Evolutionary conservation across 495 filamentous ascomycete genomes (phyloP).

Genomic region (Aspergillus funiculosus): DNA sequence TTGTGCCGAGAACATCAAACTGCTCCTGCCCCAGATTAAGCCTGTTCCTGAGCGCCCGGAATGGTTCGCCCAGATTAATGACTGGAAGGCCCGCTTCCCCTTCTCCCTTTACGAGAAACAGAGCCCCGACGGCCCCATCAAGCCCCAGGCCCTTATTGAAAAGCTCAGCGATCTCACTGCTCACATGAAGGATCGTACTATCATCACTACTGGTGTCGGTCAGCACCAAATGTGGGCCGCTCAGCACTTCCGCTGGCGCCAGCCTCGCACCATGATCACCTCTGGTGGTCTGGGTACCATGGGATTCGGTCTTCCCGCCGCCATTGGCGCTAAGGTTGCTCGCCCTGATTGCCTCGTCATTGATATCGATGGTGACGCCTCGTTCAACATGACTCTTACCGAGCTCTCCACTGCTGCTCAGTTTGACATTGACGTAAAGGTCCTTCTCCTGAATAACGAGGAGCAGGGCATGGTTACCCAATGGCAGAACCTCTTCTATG

Average conservation of each 20-base stretch:
- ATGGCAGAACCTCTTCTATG: constrained; percentile 91
- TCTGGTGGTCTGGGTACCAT: constrained; percentile 92
- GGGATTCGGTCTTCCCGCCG: constrained; percentile 88
- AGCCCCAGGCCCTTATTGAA: constrained; percentile 82
- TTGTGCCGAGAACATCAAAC: constrained; percentile 59
- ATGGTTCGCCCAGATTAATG: constrained; percentile 83
- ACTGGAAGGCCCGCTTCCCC: constrained; percentile 83
- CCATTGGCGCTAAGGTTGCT: constrained; percentile 92
- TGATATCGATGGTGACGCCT: constrained; percentile 93
- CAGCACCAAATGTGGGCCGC: constrained; percentile 98
- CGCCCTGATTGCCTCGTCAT: constrained; percentile 79
- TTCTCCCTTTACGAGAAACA: constrained; percentile 69
- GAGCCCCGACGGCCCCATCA: constrained; percentile 65
- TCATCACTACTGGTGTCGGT: constrained; percentile 87
- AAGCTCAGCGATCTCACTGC: constrained; percentile 70
- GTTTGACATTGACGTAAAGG: constrained; percentile 89
- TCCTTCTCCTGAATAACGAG: constrained; percentile 91
- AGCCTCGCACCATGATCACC: constrained; percentile 82
- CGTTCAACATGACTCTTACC: constrained; percentile 93
- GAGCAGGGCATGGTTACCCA: constrained; percentile 95
- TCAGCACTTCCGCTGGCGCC: constrained; percentile 87
- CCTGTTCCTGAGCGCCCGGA: constrained; percentile 59
- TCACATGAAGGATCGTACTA: constrained; percentile 66
- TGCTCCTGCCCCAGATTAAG: constrained; percentile 65
- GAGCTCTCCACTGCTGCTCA: constrained; percentile 86